Evolutionary conservation across 176 grass and related monocot genomes (phyloP).

Genomic region (Musa troglodytarum): DNA sequence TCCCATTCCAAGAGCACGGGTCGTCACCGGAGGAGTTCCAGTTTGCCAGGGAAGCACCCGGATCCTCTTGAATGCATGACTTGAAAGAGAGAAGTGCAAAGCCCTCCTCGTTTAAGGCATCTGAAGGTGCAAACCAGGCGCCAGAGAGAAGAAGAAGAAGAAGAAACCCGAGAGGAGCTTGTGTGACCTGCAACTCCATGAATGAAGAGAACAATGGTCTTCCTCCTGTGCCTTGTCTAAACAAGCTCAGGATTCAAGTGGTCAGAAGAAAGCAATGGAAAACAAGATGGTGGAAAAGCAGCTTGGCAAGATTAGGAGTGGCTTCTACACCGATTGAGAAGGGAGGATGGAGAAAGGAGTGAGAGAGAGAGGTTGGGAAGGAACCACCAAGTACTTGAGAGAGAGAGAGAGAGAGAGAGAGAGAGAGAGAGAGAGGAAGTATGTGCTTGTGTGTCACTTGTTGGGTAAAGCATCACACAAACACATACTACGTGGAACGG

Average conservation of each 20-base stretch:
- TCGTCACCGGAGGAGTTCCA: slow-evolving; percentile 49
- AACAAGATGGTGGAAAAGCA: no score
- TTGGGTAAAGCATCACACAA: no score
- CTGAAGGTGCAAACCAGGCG: slow-evolving; percentile 5
- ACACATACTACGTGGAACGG: no score
- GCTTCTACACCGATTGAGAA: no score
- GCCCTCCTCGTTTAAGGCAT: slow-evolving; percentile 34
- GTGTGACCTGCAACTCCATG: background rate
- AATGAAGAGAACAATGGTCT: background rate
- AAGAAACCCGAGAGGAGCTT: slow-evolving; percentile 2
- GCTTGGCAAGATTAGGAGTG: no score
- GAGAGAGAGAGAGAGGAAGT: background rate
- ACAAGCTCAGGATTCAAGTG: background rate
- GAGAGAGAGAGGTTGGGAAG: background rate
- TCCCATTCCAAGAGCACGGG: slow-evolving; percentile 76
- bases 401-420: background rate
- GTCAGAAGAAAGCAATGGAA: background rate
- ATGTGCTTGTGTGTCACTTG: no score
- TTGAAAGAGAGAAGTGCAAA: slow-evolving; percentile 72
- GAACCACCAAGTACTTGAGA: background rate
- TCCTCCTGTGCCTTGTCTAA: background rate
- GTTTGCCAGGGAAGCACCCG: slow-evolving; percentile 39
- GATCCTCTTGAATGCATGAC: slow-evolving; percentile 45
- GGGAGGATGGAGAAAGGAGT: background rate
- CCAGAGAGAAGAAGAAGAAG: background rate